Conservation (phyloP, 1,284 basidiomycete genomes). For the Macrocystidia cucumis region DNA sequence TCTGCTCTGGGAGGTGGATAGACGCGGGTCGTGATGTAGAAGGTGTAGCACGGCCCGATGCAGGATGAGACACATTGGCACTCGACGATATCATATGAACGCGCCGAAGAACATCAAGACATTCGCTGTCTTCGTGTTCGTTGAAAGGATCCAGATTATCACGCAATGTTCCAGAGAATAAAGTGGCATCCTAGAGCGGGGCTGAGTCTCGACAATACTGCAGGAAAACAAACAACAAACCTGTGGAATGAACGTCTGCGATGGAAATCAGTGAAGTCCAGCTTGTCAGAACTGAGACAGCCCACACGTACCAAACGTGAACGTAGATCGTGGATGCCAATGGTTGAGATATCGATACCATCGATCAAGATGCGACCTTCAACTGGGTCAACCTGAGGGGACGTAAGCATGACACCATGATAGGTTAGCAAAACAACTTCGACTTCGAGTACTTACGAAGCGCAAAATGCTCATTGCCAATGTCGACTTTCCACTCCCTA, state of each 20-base stretch:
- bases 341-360: slow-evolving; percentile 83
- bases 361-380: slow-evolving; percentile 78
- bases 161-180: slow-evolving; percentile 83
- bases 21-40: slow-evolving; percentile 38
- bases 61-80: slow-evolving; percentile 32
- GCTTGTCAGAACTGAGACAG: background rate
- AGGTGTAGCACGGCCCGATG: too few relatives aligned
- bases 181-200: slow-evolving; percentile 53
- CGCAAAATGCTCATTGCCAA: slow-evolving; percentile 82
- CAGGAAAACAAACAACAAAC: slow-evolving; percentile 20
- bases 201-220: slow-evolving; percentile 9
- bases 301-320: slow-evolving; percentile 57
- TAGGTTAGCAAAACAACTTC: background rate
- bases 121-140: slow-evolving; percentile 81
- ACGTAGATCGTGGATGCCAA: slow-evolving; percentile 82
- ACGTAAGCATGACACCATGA: slow-evolving; percentile 1
- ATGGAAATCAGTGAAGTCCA: slow-evolving; percentile 3
- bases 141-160: slow-evolving; percentile 87
- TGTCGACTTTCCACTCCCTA: slow-evolving; percentile 71
- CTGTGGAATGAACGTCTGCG: slow-evolving; percentile 79
- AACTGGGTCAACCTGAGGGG: slow-evolving; percentile 62
- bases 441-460: slow-evolving; percentile 70
- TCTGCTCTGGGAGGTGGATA: slow-evolving; percentile 22
- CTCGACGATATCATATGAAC: slow-evolving; percentile 55
- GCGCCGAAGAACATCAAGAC: slow-evolving; percentile 54